phyloP scores from a whole-genome alignment of 1,284 basidiomycete species.

The Vanrija pseudolonga region DNA sequence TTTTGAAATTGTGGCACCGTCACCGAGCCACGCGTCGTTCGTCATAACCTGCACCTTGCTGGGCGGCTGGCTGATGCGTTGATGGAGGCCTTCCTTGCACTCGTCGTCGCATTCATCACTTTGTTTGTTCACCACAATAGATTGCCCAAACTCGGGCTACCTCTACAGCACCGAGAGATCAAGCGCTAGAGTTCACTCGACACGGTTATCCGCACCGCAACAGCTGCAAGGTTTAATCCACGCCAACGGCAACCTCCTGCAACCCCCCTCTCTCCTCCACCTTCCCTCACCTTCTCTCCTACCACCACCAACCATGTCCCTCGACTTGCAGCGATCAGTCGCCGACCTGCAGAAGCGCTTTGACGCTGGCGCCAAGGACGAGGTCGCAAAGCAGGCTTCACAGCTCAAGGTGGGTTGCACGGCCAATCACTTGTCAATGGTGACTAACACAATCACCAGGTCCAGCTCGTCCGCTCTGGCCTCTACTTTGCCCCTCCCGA shows the following conservation, averaged over 20 bases:
- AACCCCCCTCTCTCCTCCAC: not conserved
- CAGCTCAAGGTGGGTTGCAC: constrained; percentile 39
- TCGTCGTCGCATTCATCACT: not conserved
- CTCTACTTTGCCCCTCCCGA: constrained; percentile 47
- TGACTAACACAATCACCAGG: constrained; percentile 22
- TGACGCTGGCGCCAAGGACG: constrained; percentile 25
- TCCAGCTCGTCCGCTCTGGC: constrained; percentile 46
- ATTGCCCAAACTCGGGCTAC: not conserved
- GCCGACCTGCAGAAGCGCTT: constrained; percentile 37
- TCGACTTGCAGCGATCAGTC: constrained; percentile 39
- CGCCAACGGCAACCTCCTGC: not conserved
- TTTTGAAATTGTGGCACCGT: constrained; percentile 17
- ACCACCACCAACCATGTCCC: constrained; percentile 31
- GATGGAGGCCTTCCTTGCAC: too few relatives aligned
- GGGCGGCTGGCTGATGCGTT: too few relatives aligned
- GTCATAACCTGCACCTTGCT: too few relatives aligned
- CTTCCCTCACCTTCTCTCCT: not conserved
- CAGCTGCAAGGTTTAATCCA: not conserved
- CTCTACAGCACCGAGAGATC: not conserved
- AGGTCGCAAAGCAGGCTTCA: constrained; percentile 31
- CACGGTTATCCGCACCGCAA: too few relatives aligned
- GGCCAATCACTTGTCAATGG: not conserved
- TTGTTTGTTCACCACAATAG: not conserved
- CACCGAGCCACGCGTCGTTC: constrained; percentile 22
- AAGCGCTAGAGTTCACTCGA: too few relatives aligned